Base-by-base conservation (phyloP, 768 basidiomycete genomes). In the Suillus plorans region DNA sequence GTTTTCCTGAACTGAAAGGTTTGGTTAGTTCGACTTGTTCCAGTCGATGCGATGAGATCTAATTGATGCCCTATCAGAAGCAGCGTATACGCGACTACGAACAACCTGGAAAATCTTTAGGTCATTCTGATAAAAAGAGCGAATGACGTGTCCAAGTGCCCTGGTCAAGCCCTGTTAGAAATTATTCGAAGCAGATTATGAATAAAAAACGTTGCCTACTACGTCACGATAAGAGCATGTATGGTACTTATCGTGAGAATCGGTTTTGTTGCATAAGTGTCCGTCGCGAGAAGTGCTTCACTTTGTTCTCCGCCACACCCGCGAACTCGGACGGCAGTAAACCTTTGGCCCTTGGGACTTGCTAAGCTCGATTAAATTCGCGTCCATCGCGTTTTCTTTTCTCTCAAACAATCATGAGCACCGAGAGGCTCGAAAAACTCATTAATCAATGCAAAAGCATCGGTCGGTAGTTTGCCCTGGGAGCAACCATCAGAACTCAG, bases 1-100 rank as follows among this genome's bases (percentile, higher is more conserved):
- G 93, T 2, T 98, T 98, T 72, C 96, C 96, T 0, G 96, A 97
- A 77, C 79, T 95, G 66, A 96, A 94, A 76, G 80, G 84, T 28
- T 79, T 95, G 72, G 94, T 94, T 72, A 73, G 89, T 79, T 20
- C 37, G 20, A 53, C 25, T 25, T 31, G 28, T 53, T 16, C 13
- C 28, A 55, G 59, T 5, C 25, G 13, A 50, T 52, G 57, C 45
- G 39, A 36, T 62, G 25, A 64, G 60, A 39, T 55, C 10, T 58
- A 63, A 45, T 64, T 59, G 52, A 66, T 64, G 31, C 64, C 44
- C 58, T 20, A 56, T 44, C 76, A 97, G 91, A 98, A 98, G 78
- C 96, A 97, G 73, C 85, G 90, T 58, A 86, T 97, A 68, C 85
- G 96, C 44, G 92, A 97, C 77, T 74, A 83, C 34, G 77, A 97